Conservation (phyloP, 495 filamentous ascomycete species). For the Penicillium ochrochloron region DNA sequence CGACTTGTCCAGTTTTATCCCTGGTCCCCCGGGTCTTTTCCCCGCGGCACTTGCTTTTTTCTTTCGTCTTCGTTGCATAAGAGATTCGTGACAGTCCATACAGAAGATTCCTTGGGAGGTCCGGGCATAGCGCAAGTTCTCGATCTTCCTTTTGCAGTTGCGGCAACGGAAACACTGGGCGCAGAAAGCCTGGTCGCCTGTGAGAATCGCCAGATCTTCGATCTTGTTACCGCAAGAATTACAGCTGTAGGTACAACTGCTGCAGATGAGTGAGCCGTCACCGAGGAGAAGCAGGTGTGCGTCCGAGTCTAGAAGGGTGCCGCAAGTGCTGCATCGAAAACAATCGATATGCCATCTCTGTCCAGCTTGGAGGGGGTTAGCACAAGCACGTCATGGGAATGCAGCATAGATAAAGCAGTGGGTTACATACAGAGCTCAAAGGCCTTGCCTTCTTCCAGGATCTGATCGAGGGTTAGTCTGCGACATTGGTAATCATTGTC, state of each 20-base stretch:
- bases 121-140: slow-evolving; percentile 96
- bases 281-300: slow-evolving; percentile 96
- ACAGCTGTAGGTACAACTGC: slow-evolving; percentile 99
- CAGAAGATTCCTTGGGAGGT: slow-evolving; percentile 99
- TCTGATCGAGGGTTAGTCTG: slow-evolving; percentile 55
- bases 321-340: slow-evolving; percentile 97
- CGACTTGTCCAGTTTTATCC: slow-evolving; percentile 86
- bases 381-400: slow-evolving; percentile 11
- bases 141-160: slow-evolving; percentile 98
- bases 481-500: slow-evolving; percentile 1
- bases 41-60: slow-evolving; percentile 67
- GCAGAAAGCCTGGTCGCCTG: slow-evolving; percentile 98
- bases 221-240: slow-evolving; percentile 98
- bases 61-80: slow-evolving; percentile 95
- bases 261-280: slow-evolving; percentile 97
- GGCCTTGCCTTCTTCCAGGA: slow-evolving; percentile 96
- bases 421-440: slow-evolving; percentile 88
- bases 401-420: not conserved
- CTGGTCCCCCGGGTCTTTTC: slow-evolving; percentile 57
- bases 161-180: slow-evolving; percentile 95
- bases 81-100: slow-evolving; percentile 98
- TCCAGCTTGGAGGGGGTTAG: slow-evolving; percentile 65
- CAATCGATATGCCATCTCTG: slow-evolving; percentile 99
- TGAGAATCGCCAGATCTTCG: slow-evolving; percentile 96
- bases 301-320: slow-evolving; percentile 94